Conservation (phyloP, 352 stramenopile species). For the Globisporangium megalacanthum region DNA sequence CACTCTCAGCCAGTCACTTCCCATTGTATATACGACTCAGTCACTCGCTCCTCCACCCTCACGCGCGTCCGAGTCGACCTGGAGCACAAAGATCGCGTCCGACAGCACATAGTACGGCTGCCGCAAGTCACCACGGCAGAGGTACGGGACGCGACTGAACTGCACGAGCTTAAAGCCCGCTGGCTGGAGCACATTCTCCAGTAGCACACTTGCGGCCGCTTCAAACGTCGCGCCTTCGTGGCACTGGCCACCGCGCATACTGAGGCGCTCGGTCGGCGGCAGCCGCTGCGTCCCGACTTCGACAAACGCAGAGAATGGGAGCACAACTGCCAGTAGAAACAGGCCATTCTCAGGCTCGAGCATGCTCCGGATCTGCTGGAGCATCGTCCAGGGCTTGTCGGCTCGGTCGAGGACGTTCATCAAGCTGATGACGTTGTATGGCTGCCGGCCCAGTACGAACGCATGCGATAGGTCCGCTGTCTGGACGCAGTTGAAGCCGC, state of each 20-base stretch:
- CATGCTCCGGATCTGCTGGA: slow-evolving; percentile 67
- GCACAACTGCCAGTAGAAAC: slow-evolving; percentile 72
- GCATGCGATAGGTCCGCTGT: slow-evolving; percentile 63
- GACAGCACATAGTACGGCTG: slow-evolving; percentile 82
- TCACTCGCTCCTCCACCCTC: too few relatives aligned
- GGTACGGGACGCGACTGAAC: slow-evolving; percentile 81
- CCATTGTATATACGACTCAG: too few relatives aligned
- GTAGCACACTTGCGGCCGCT: slow-evolving; percentile 43
- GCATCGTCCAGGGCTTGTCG: slow-evolving; percentile 76
- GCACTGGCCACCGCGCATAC: slow-evolving; percentile 63
- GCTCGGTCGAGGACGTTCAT: slow-evolving; percentile 81
- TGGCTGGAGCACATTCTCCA: slow-evolving; percentile 60
- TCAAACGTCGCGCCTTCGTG: slow-evolving; percentile 64
- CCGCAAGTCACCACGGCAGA: slow-evolving; percentile 71
- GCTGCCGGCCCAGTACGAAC: slow-evolving; percentile 55
- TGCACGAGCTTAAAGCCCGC: slow-evolving; percentile 72
- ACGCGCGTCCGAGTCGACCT: slow-evolving; percentile 30
- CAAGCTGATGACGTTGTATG: slow-evolving; percentile 81
- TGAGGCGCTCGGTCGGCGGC: slow-evolving; percentile 49
- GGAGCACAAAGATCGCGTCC: slow-evolving; percentile 80
- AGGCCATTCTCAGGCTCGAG: slow-evolving; percentile 65
- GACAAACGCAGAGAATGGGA: slow-evolving; percentile 79
- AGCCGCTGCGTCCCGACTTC: slow-evolving; percentile 68
- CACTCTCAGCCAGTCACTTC: too few relatives aligned
- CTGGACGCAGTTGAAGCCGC: slow-evolving; percentile 76